These are phyloP conservation scores for Dryadomyces quercus-mongolicae DNA, from an alignment of 2,329 filamentous ascomycete species.

Conservation along the genomic window DNA sequence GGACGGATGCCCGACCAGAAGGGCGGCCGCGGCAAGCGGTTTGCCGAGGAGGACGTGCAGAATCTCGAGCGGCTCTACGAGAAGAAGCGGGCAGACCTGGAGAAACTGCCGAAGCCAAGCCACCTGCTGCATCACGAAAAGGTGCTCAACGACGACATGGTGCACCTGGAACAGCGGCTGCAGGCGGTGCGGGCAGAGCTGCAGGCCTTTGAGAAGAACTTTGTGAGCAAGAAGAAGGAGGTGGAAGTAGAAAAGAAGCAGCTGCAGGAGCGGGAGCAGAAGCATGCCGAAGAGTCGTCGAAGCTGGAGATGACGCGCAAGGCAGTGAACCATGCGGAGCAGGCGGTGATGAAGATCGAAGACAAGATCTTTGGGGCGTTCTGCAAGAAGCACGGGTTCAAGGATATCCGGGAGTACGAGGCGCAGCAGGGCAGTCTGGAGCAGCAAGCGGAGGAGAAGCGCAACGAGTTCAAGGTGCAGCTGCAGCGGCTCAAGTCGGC, in stretches of 20 bases:
- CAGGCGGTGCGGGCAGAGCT: slow-evolving; percentile 63
- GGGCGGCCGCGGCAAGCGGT: slow-evolving; percentile 59
- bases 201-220: slow-evolving; percentile 67
- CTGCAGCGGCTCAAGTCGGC: slow-evolving; percentile 58
- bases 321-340: slow-evolving; percentile 39
- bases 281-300: slow-evolving; percentile 58
- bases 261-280: slow-evolving; percentile 64
- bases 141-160: slow-evolving; percentile 64
- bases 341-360: slow-evolving; percentile 66
- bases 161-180: slow-evolving; percentile 67
- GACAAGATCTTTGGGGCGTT: slow-evolving; percentile 80
- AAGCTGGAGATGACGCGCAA: slow-evolving; percentile 48
- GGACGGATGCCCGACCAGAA: slow-evolving; percentile 69
- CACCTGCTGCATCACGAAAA: slow-evolving; percentile 70
- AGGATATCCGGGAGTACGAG: slow-evolving; percentile 85
- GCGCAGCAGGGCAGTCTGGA: slow-evolving; percentile 85
- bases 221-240: slow-evolving; percentile 74
- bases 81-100: slow-evolving; percentile 65
- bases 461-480: slow-evolving; percentile 76
- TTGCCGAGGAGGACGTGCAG: slow-evolving; percentile 83
- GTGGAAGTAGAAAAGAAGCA: slow-evolving; percentile 61
- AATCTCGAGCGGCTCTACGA: slow-evolving; percentile 66
- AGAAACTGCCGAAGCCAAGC: slow-evolving; percentile 67
- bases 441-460: slow-evolving; percentile 79
- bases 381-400: slow-evolving; percentile 76